phyloP scores from a whole-genome alignment of 257 asterid genomes.

The Salvia hispanica region DNA sequence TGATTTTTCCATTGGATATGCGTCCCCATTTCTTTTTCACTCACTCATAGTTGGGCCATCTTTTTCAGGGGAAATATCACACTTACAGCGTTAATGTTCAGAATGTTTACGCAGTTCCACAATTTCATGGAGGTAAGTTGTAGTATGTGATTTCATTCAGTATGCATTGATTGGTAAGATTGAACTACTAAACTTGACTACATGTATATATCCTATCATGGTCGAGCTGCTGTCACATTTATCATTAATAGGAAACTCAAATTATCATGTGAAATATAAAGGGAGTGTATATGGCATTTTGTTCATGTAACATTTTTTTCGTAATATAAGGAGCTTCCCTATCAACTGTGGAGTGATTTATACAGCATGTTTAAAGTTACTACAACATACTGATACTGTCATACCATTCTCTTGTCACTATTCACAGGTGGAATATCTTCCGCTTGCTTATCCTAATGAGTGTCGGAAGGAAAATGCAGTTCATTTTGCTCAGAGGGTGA shows the following conservation, averaged over 20 bases:
- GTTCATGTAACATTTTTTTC: not conserved
- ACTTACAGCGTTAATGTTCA: conserved; percentile 74
- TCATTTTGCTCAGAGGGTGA: conserved; percentile 78
- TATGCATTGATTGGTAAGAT: conserved; percentile 14
- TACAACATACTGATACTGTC: conserved; percentile 15
- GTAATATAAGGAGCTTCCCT: conserved; percentile 1
- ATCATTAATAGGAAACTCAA: conserved; percentile 2
- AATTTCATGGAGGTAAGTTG: conserved; percentile 89
- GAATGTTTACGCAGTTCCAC: conserved; percentile 97
- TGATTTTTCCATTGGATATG: conserved; percentile 12
- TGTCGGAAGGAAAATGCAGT: conserved; percentile 72
- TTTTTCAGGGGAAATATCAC: conserved; percentile 77
- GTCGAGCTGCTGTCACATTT: conserved; percentile 15
- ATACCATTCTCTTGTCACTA: conserved; percentile 17
- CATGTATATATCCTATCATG: conserved; percentile 14
- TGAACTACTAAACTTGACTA: conserved; percentile 14
- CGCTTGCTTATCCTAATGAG: conserved; percentile 70
- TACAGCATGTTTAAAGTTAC: not conserved
- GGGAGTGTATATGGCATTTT: conserved; percentile 2
- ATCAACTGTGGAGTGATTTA: conserved; percentile 6
- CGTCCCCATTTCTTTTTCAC: not conserved
- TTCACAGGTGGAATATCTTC: conserved; percentile 89
- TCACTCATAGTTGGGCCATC: conserved; percentile 14
- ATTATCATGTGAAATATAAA: conserved; percentile 10
- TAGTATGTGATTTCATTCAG: not conserved